Base-by-base conservation (phyloP, 768 basidiomycete species). In the Rossbeevera mucosa region DNA sequence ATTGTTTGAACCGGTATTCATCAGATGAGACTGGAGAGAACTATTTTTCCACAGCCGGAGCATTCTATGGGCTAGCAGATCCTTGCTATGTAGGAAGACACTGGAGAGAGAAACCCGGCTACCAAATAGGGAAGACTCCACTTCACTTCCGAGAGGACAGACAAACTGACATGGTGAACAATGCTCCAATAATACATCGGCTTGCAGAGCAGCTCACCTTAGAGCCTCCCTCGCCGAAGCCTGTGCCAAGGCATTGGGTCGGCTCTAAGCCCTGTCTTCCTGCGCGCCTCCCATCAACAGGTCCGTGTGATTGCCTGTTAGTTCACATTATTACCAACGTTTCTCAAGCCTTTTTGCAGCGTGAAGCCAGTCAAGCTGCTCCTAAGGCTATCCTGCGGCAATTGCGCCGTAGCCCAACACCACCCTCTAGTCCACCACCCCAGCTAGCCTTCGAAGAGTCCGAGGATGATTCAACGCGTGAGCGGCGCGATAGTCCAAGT, bases 291-390 rank as follows among this genome's bases (percentile, higher is more conserved):
- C 88, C 88, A 13, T 78, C 83, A 7, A 76, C 71, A 55, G 78
- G 86, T 85, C 58, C 47, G 79, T 73, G 36, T 21, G 33, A 9
- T 52, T 43, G 13, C 26, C 51, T 48, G 52, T 42, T 54, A 20
- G 50, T 29, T 25, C 16, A 29, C 47, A 46, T 33, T 29, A 59
- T 59, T 50, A 57, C 66, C 64, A 51, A 66, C 57, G 44, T 61
- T 49, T 58, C 64, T 59, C 55, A 66, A 86, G 86, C 80, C 48
- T 85, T 88, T 60, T 68, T 92, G 21, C 74, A 80, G 67, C 81
- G 89, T 42, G 90, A 92, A 72, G 90, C 86, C 25, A 73, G 77
- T 38, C 65, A 67, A 40, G 64, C 73, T 44, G 87, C 81, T 14
- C 83, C 85, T 0, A 76, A 68, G 54, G 79, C 84, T 31, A 64